These are phyloP conservation scores for Aschersonia sp. DNA, from an alignment of 2,329 filamentous ascomycete species.

Conservation along the genomic window DNA sequence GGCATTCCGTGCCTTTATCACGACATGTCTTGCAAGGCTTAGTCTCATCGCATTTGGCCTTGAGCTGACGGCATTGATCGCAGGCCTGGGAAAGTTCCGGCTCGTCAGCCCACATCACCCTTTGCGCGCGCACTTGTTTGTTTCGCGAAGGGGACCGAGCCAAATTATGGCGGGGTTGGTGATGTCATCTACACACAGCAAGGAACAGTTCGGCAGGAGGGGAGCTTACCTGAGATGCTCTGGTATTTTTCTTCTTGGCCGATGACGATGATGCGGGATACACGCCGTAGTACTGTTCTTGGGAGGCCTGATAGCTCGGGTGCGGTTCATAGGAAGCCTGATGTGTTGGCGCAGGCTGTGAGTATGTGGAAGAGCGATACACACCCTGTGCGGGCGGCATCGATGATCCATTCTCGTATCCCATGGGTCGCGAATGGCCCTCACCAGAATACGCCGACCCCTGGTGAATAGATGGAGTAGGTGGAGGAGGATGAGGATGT, in stretches of 20 bases:
- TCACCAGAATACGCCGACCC: conserved; percentile 24
- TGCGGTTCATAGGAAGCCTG: conserved; percentile 23
- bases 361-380: conserved; percentile 26
- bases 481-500: too few relatives aligned
- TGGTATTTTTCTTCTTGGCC: conserved; percentile 46
- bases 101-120: neutral
- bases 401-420: conserved; percentile 32
- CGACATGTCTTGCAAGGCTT: conserved; percentile 76
- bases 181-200: neutral
- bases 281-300: conserved; percentile 23
- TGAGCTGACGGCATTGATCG: conserved; percentile 73
- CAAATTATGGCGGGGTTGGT: too few relatives aligned
- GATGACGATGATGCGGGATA: conserved; percentile 19
- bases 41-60: conserved; percentile 84
- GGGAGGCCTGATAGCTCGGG: conserved; percentile 14
- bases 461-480: conserved; percentile 6
- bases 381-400: conserved; percentile 29
- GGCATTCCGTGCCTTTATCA: conserved; percentile 71
- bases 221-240: conserved; percentile 42
- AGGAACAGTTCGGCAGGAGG: neutral
- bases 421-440: conserved; percentile 35
- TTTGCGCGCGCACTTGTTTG: too few relatives aligned
- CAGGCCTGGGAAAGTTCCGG: conserved; percentile 51
- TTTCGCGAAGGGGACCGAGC: too few relatives aligned
- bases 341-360: conserved; percentile 25